phyloP scores from a whole-genome alignment of 306 rosid species.

The Sphenostylis stenocarpa region DNA sequence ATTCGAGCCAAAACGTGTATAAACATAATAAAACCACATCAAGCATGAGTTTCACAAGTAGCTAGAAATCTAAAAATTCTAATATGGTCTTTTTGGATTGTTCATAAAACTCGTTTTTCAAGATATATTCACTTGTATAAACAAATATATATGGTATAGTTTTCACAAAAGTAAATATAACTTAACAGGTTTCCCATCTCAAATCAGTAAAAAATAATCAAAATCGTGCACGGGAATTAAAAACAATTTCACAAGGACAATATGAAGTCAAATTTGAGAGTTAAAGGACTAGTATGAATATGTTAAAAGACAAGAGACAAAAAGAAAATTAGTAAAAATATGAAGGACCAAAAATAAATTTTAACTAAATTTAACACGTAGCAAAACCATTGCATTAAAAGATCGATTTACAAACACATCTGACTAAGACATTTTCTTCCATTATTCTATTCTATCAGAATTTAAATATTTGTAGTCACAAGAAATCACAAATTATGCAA shows the following conservation, averaged over 20 bases:
- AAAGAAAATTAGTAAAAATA: too few relatives aligned
- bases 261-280: background rate
- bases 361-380: background rate
- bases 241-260: background rate
- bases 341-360: background rate
- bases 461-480: background rate
- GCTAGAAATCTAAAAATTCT: too few relatives aligned
- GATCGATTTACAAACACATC: background rate
- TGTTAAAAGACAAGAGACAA: too few relatives aligned
- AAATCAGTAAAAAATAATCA: background rate
- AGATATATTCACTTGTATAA: too few relatives aligned
- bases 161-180: too few relatives aligned
- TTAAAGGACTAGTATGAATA: background rate
- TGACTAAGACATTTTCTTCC: background rate
- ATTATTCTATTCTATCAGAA: background rate
- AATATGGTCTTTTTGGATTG: too few relatives aligned
- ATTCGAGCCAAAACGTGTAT: too few relatives aligned
- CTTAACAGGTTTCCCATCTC: background rate
- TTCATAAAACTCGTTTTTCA: too few relatives aligned
- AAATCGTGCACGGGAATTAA: too few relatives aligned
- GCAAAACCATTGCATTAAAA: background rate
- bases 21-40: too few relatives aligned
- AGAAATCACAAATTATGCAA: background rate
- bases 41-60: too few relatives aligned
- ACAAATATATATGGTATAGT: too few relatives aligned